Base-by-base conservation (phyloP, 2,329 filamentous ascomycete genomes). In the Raffaelea arxii region DNA sequence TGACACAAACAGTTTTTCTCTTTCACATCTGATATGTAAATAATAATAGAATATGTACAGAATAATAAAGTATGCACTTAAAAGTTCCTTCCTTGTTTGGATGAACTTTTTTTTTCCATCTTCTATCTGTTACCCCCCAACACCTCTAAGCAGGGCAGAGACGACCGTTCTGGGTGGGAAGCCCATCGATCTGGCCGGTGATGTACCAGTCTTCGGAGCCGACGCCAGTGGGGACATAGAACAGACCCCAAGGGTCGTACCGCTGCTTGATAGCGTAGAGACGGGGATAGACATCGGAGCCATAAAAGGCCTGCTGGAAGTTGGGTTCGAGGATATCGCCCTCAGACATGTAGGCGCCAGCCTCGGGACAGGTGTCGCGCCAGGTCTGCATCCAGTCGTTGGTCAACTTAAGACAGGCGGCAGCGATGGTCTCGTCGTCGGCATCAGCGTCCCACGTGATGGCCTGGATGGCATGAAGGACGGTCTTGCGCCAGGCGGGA, bases 401-500 rank as follows among this genome's bases (percentile, higher is more conserved):
- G 47, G 59, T 58, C 41, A 62, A 53, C 47, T 48, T 56, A 27
- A 54, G 50, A 47, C 53, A 52, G 4, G 50, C 48, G 1, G 46
- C 46, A 41, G 56, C 54, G 25, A 56, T 48, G 19, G 53, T 52
- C 5, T 27, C 45, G 36, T 25, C 27, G 41, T 38, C 43, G 11
- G 44, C 45, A 21, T 49, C 52, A 9, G 32, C 37, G 11, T 45
- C 50, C 58, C 56, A 62, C 21, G 46, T n/a, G 4, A 53, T 44
- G 7, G 53, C 60, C 27, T 61, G 55, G 48, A 68, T 65, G 25
- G 56, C 59, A 53, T 63, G 66, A 52, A 67, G 55, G 1, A 61
- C 55, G 2, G 67, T 62, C 6, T 62, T 59, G 37, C 73, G 63
- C 71, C 71, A 76, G 1, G 70, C 71, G 4, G 71, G 69, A 53